Base-by-base conservation (phyloP, 331 rosid species). In the Saraca asoca region DNA sequence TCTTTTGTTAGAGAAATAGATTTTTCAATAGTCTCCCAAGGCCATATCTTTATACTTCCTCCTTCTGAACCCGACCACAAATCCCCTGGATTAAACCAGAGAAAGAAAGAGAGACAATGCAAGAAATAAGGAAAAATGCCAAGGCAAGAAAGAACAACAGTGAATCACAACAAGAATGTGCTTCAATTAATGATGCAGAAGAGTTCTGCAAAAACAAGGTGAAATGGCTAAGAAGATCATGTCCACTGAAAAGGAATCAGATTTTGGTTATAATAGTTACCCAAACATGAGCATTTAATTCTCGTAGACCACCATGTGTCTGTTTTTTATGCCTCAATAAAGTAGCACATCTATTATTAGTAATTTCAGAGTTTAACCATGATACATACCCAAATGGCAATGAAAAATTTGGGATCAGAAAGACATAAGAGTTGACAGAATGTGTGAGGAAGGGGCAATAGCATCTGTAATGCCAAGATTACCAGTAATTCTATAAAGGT, bases 11-110 rank as follows among this genome's bases (percentile, higher is more conserved):
- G 70, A 68, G 79, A 82, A 38, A 88, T 76, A 42, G 97, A 81
- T 69, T 82, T 90, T 73, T 88, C 92, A 78, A 90, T 65, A 50
- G 95, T 81, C 79, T 93, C 97, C 90, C 90, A 88, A 13, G 98
- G 88, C 98, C 98, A 93, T 79, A 90, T 83, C 78, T 83, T 90
- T 64, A 90, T 77, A 62, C 11, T 78, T 51, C 98, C 98, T 48
- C 88, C 95, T 78, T 93, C 98, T 9, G 95, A 90, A 83, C 97
- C 96, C 35, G 97, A 93, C 98, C 98, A 93, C 51, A 93, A 75
- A 79, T 93, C 98, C 63, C 97, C 98, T 93, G 72, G 18, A 82
- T 54, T 18, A 68, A 48, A 70, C 49, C 7, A 58, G 33, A 34
- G 42, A 34, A 41, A 38, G 13, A 10, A 14, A 8, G 43, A 24